Evolutionary conservation across 257 asterid species (phyloP).

Genomic region (Salvia miltiorrhiza): DNA sequence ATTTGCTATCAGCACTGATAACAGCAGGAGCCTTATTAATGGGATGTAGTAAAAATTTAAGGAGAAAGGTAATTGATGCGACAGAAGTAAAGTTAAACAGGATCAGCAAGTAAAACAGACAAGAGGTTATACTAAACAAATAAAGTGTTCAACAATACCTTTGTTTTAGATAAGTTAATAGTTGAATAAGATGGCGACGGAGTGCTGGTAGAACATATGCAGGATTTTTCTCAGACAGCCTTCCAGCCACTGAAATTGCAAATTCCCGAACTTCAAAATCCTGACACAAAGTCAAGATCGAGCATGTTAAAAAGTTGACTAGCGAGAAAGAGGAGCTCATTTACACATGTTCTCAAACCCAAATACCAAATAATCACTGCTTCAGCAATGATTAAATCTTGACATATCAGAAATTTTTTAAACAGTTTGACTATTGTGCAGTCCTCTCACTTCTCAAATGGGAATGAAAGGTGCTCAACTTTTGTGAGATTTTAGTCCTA

Average conservation of each 20-base stretch:
- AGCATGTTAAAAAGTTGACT: slow-evolving; percentile 20
- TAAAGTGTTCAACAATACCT: slow-evolving; percentile 49
- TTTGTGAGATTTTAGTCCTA: background rate
- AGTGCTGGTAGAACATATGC: slow-evolving; percentile 99
- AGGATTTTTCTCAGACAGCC: slow-evolving; percentile 97
- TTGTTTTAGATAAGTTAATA: slow-evolving; percentile 90
- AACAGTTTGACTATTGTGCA: slow-evolving; percentile 6
- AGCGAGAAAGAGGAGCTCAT: slow-evolving; percentile 12
- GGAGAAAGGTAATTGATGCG: background rate
- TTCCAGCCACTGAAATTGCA: slow-evolving; percentile 94
- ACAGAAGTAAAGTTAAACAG: background rate
- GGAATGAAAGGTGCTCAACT: background rate
- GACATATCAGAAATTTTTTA: slow-evolving; percentile 5
- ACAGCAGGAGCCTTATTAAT: slow-evolving; percentile 37
- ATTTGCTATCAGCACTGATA: slow-evolving; percentile 94
- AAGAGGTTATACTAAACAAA: slow-evolving; percentile 8
- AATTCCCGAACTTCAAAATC: slow-evolving; percentile 88
- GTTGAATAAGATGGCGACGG: slow-evolving; percentile 96
- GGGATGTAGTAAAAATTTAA: slow-evolving; percentile 6
- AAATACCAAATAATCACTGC: slow-evolving; percentile 6
- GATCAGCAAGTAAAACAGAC: slow-evolving; percentile 6
- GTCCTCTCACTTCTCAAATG: slow-evolving; percentile 13
- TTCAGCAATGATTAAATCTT: background rate
- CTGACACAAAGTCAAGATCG: slow-evolving; percentile 31
- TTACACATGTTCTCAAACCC: slow-evolving; percentile 2